A percentile compares a stretch with the other conserved stretches of the same genome.
phyloP scores from a whole-genome alignment of 306 rosid genomes.

The Begonia peltatifolia region DNA sequence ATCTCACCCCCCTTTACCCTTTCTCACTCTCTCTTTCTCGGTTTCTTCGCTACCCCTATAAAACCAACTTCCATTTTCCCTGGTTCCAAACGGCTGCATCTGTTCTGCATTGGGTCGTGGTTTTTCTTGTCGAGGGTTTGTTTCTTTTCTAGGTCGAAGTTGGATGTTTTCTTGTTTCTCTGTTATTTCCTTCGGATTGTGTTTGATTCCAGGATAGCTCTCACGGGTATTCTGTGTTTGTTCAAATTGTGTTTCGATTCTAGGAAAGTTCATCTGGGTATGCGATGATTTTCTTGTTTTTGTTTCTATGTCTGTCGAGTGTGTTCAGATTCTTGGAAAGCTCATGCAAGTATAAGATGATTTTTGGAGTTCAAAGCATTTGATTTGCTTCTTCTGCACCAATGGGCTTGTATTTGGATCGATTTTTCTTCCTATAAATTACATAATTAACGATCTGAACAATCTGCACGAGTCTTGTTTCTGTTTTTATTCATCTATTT shows the following conservation, averaged over 20 bases:
- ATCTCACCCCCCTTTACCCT: constrained; percentile 3
- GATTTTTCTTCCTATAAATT: neutral
- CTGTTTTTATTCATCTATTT: neutral
- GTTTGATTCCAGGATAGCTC: constrained; percentile 1
- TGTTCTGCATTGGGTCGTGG: neutral
- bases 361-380: neutral
- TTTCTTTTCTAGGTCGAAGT: too few relatives aligned
- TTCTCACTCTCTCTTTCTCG: constrained; percentile 19
- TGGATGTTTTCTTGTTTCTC: neutral
- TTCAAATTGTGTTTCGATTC: neutral
- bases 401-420: neutral
- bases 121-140: constrained; percentile 5
- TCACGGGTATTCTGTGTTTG: neutral
- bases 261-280: neutral
- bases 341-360: neutral
- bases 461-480: neutral
- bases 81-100: neutral
- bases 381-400: neutral
- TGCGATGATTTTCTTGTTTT: constrained; percentile 6
- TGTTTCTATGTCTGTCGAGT: neutral
- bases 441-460: too few relatives aligned
- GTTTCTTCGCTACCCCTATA: constrained; percentile 19
- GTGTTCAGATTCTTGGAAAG: neutral
- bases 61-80: constrained; percentile 8
- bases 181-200: neutral